Evolutionary conservation across 208 protist species (phyloP).

Genomic region (Zelonia costaricensis): DNA sequence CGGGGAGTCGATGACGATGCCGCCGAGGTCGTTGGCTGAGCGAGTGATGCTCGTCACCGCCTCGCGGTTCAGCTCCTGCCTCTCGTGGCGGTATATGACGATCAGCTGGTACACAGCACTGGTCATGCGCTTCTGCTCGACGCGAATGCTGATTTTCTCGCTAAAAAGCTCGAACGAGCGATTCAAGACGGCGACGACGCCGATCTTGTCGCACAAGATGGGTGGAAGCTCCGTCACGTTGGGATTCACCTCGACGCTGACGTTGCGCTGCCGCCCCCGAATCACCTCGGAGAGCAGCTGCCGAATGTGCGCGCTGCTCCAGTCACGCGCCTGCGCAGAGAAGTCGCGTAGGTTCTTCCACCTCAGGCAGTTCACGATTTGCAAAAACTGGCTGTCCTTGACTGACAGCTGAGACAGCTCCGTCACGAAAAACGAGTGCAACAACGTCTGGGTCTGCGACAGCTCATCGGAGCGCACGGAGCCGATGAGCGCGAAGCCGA

Average conservation of each 20-base stretch:
- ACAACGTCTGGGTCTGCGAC: conserved; percentile 42
- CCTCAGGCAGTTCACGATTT: conserved; percentile 57
- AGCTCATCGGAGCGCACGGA: conserved; percentile 54
- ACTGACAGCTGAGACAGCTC: conserved; percentile 38
- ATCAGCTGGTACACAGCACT: conserved; percentile 57
- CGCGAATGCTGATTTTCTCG: conserved; percentile 59
- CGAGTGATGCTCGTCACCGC: conserved; percentile 30
- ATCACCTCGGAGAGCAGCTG: conserved; percentile 56
- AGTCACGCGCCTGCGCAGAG: conserved; percentile 37
- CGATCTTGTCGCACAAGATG: conserved; percentile 50
- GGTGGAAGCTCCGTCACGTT: conserved; percentile 50
- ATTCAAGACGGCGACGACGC: conserved; percentile 38
- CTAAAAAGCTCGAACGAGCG: conserved; percentile 47
- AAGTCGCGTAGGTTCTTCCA: conserved; percentile 66
- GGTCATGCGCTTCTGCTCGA: conserved; percentile 52
- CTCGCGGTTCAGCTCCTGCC: conserved; percentile 31
- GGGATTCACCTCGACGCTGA: conserved; percentile 57
- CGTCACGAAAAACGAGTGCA: conserved; percentile 59
- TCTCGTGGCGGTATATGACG: conserved; percentile 56
- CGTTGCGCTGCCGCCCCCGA: conserved; percentile 40
- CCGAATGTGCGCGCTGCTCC: conserved; percentile 48
- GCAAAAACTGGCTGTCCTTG: conserved; percentile 40
- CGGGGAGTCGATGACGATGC: conserved; percentile 42
- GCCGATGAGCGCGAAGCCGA: conserved; percentile 58
- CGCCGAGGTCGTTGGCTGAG: conserved; percentile 53